A percentile compares a stretch with the other conserved stretches of the same genome.
These are phyloP conservation scores for Senna siamea DNA, from an alignment of 306 rosid species.

Conservation along the genomic window DNA sequence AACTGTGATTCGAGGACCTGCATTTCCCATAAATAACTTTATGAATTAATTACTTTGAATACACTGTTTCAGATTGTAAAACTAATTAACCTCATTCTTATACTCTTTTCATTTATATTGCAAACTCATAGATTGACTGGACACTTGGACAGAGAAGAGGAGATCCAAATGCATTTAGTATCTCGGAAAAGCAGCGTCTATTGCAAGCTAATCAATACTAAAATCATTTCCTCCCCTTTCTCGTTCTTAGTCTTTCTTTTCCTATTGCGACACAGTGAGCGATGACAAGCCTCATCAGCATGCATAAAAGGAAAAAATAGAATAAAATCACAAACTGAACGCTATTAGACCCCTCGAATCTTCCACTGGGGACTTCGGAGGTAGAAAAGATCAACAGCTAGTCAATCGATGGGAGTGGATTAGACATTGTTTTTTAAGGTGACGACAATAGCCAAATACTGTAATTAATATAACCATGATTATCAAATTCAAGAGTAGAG, in stretches of 20 bases:
- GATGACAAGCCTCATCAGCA: not conserved
- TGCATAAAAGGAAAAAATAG: not conserved
- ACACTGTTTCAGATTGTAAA: constrained; percentile 8
- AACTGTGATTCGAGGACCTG: constrained; percentile 87
- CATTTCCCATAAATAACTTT: constrained; percentile 28
- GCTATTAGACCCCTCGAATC: constrained; percentile 2
- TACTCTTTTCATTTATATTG: not conserved
- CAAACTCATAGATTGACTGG: not conserved
- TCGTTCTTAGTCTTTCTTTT: not conserved
- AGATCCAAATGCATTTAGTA: not conserved
- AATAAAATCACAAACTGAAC: not conserved
- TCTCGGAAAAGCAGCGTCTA: not conserved
- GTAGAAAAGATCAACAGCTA: not conserved
- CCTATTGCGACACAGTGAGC: not conserved
- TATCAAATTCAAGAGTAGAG: not conserved
- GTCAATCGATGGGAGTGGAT: not conserved
- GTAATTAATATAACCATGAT: constrained; percentile 15
- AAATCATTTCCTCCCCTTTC: not conserved
- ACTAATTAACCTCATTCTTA: not conserved
- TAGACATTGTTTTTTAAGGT: not conserved
- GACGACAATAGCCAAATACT: not conserved
- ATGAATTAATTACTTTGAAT: not conserved
- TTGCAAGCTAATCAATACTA: not conserved
- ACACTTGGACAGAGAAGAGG: no score
- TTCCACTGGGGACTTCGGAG: not conserved